Base-by-base conservation (phyloP, 768 basidiomycete genomes). In the Ramaria sp. region DNA sequence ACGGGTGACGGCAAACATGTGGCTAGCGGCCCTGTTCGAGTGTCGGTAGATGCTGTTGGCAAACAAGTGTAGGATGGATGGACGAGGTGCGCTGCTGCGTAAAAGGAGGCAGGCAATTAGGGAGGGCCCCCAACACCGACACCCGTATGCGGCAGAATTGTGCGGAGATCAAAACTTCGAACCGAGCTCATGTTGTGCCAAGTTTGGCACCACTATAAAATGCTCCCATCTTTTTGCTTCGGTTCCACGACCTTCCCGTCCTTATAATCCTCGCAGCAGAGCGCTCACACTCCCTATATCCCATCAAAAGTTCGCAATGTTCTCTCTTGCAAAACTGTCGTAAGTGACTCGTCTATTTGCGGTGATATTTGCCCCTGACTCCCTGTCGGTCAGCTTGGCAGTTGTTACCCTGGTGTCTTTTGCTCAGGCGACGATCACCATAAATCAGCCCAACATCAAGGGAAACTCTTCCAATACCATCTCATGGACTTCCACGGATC, bases 331-430 rank as follows among this genome's bases (percentile, higher is more conserved):
- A 1, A 36, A 36, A 50, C 6, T 37, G 6, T 50, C 32, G 48
- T 50, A 37, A 50, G 48, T 20, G 12, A 2, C 30, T 16, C 15
- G 25, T 25, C 28, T 16, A 13, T 3, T 36, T 37, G n/a, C 20
- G 30, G 25, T n/a, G 48, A 34, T n/a, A 15, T 15, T 28, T 36
- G 9, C 28, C 6, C 30, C 30, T 25, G 8, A 22, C 15, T 8
- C 12, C 12, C n/a, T 32, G 13, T 7, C n/a, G 2, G n/a, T 1
- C 48, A 50, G 48, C 48, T 9, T 20, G 24, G 48, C 44, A 10
- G 53, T 55, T 44, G 43, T 55, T 47, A 34, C 53, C 43, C 27
- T 55, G 12, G 53, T 37, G 20, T 44, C 53, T 12, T 34, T 55
- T 32, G 32, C 53, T 13, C 53, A 38, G 39, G 53, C 53, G 32